A percentile compares a stretch with the other conserved stretches of the same genome.
Evolutionary conservation across 495 filamentous ascomycete species (phyloP).

Genomic region (Aspergillus avenaceus): DNA sequence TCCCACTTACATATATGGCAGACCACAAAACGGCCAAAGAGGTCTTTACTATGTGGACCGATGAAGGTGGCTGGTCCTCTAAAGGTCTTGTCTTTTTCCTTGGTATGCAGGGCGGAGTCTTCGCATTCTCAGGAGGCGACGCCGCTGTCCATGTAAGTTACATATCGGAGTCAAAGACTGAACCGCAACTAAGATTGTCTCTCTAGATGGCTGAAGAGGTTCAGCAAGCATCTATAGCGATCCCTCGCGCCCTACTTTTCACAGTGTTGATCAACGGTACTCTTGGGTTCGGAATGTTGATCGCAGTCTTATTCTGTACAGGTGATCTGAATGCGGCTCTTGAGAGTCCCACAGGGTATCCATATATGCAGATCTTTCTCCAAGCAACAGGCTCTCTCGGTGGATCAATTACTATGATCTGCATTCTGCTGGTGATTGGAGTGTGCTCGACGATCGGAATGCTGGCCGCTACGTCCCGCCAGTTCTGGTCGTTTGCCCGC

Average conservation of each 20-base stretch:
- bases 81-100: slow-evolving; percentile 43
- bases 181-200: too few relatives aligned
- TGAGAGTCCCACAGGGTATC: slow-evolving; percentile 33
- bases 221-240: slow-evolving; percentile 36
- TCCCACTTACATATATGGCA: slow-evolving; percentile 44
- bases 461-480: slow-evolving; percentile 46
- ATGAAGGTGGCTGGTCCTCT: slow-evolving; percentile 40
- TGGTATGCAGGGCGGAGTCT: slow-evolving; percentile 37
- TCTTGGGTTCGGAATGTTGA: slow-evolving; percentile 46
- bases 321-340: slow-evolving; percentile 38
- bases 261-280: slow-evolving; percentile 46
- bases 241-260: slow-evolving; percentile 44
- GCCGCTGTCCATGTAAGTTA: slow-evolving; percentile 37
- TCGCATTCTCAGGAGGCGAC: slow-evolving; percentile 39
- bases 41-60: slow-evolving; percentile 46
- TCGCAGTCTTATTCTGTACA: slow-evolving; percentile 47
- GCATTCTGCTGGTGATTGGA: slow-evolving; percentile 39
- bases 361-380: slow-evolving; percentile 50
- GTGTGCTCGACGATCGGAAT: slow-evolving; percentile 40
- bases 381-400: slow-evolving; percentile 34
- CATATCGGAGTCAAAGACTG: neutral
- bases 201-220: slow-evolving; percentile 53
- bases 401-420: slow-evolving; percentile 41
- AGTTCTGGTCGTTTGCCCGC: slow-evolving; percentile 53
- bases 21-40: slow-evolving; percentile 33